These are phyloP conservation scores for Aeschynomene evenia DNA, from an alignment of 306 rosid genomes.

Conservation along the genomic window DNA sequence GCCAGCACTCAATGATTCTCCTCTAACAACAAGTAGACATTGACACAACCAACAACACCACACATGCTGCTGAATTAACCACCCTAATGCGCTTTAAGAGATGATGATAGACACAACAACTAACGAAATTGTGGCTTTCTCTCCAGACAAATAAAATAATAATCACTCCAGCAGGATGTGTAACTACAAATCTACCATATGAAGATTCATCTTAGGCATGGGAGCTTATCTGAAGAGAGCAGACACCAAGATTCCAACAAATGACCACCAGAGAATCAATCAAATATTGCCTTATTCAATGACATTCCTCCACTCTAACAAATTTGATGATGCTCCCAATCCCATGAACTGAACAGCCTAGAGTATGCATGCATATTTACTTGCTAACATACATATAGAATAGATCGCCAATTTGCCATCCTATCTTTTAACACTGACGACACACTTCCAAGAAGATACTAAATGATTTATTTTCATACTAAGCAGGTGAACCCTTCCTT, in stretches of 20 bases:
- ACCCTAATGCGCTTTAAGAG: neutral
- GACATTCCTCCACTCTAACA: neutral
- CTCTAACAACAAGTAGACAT: neutral
- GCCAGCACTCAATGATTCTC: neutral
- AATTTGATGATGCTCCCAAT: neutral
- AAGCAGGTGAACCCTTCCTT: constrained; percentile 4
- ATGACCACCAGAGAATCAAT: neutral
- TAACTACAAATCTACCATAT: neutral
- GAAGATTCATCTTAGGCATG: neutral
- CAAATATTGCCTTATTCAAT: neutral
- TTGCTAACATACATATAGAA: neutral
- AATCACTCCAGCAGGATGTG: neutral
- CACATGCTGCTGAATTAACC: neutral
- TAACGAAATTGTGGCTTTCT: neutral
- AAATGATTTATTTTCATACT: neutral
- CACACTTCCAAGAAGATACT: neutral
- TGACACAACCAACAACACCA: too few relatives aligned
- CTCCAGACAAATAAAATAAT: neutral
- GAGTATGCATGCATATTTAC: neutral
- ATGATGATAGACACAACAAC: neutral
- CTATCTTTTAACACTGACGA: neutral
- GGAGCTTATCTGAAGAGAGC: neutral
- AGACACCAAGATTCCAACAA: neutral
- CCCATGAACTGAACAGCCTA: constrained; percentile 10
- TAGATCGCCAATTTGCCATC: neutral